These are phyloP conservation scores for Groenewaldozyma tartarivorans DNA, from an alignment of 805 yeast species.

Conservation along the genomic window DNA sequence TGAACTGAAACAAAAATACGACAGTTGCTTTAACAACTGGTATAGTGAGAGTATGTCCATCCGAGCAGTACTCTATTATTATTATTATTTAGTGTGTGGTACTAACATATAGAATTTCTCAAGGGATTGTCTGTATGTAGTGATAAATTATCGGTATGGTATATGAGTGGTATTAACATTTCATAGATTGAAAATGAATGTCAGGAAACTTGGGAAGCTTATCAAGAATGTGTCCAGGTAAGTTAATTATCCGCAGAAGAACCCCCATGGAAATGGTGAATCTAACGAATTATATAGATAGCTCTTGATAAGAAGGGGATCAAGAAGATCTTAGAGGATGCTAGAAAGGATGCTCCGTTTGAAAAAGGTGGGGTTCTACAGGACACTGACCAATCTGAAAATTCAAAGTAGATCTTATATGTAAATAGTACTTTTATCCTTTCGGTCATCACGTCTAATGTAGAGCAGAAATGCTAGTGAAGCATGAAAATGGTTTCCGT, in stretches of 20 bases:
- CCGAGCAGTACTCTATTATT: slow-evolving; percentile 18
- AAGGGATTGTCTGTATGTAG: slow-evolving; percentile 38
- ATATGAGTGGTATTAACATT: no score
- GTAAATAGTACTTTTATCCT: slow-evolving; percentile 4
- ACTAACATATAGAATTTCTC: slow-evolving; percentile 27
- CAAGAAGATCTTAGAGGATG: slow-evolving; percentile 76
- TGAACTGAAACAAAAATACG: slow-evolving; percentile 73
- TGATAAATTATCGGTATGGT: not conserved
- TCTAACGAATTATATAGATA: slow-evolving; percentile 22
- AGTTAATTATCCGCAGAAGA: slow-evolving; percentile 13
- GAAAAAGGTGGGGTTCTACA: slow-evolving; percentile 32
- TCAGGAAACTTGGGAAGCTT: slow-evolving; percentile 77
- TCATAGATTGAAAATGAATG: slow-evolving; percentile 55
- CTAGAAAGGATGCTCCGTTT: slow-evolving; percentile 84
- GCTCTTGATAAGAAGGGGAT: slow-evolving; percentile 66
- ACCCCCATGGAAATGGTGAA: not conserved
- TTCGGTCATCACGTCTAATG: not conserved
- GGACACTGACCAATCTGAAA: slow-evolving; percentile 7
- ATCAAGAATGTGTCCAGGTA: slow-evolving; percentile 78
- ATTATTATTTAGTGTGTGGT: not conserved
- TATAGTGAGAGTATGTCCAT: slow-evolving; percentile 77
- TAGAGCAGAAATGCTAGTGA: not conserved
- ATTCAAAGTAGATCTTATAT: no score
- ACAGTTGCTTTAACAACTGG: slow-evolving; percentile 91
- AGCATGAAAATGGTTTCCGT: no score